phyloP scores from a whole-genome alignment of 495 filamentous ascomycete species.

The Podospora comata region DNA sequence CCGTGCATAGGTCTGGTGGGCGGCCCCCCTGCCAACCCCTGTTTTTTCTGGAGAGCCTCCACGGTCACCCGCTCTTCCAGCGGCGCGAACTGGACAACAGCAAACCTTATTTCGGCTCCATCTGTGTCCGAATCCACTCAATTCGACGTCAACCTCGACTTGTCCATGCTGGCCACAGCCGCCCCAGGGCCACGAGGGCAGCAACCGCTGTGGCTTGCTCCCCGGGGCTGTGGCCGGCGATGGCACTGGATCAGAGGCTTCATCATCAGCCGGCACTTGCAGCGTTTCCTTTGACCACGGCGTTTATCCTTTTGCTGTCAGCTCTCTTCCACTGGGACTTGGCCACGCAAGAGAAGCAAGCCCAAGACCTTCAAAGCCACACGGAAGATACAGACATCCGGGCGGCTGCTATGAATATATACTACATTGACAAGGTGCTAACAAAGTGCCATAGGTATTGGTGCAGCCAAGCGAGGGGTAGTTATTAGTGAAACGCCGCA shows the following conservation, averaged over 20 bases:
- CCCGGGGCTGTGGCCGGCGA: slow-evolving; percentile 4
- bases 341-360: background rate
- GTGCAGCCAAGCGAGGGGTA: background rate
- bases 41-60: slow-evolving; percentile 1
- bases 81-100: slow-evolving; percentile 15
- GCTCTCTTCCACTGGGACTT: background rate
- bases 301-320: background rate
- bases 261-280: slow-evolving; percentile 4
- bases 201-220: slow-evolving; percentile 5
- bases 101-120: slow-evolving; percentile 37
- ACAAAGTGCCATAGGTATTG: slow-evolving; percentile 1
- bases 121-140: slow-evolving; percentile 20
- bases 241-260: slow-evolving; percentile 9
- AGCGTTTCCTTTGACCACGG: background rate
- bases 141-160: background rate
- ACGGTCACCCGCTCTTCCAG: slow-evolving; percentile 10
- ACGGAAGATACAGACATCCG: slow-evolving; percentile 7
- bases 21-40: slow-evolving; percentile 10
- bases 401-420: slow-evolving; percentile 4
- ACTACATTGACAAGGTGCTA: slow-evolving; percentile 1
- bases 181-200: slow-evolving; percentile 15
- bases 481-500: background rate
- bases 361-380: background rate
- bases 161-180: slow-evolving; percentile 4
- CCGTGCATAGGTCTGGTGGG: slow-evolving; percentile 14